Conservation (phyloP, 164 flowering plant genomes). For the Macadamia integrifolia region DNA sequence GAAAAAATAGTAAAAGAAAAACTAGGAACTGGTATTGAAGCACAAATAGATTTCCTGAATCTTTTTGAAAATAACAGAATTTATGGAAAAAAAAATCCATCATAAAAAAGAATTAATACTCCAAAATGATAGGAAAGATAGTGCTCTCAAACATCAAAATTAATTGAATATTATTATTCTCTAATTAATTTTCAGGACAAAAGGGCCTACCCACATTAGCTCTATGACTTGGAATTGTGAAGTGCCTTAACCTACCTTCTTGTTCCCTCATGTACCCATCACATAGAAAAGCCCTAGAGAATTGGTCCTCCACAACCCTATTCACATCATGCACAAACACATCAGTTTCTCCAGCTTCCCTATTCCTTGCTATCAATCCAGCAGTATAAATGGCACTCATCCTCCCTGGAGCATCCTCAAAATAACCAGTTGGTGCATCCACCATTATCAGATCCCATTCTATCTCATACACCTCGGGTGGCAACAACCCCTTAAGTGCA, state of each 20-base stretch:
- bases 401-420: conserved; percentile 82
- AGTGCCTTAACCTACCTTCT: conserved; percentile 70
- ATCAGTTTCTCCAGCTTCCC: conserved; percentile 61
- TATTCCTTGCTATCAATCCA: conserved; percentile 83
- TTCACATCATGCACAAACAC: conserved; percentile 92
- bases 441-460: conserved; percentile 95
- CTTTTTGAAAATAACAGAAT: no score
- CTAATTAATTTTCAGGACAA: conserved; percentile 30
- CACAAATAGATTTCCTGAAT: no score
- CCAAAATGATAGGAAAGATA: no score
- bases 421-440: conserved; percentile 87
- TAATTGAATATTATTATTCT: no score
- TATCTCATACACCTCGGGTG: conserved; percentile 49
- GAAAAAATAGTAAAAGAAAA: no score
- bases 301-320: conserved; percentile 68
- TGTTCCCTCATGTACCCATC: conserved; percentile 59
- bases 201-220: conserved; percentile 34
- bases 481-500: conserved; percentile 54
- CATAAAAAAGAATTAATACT: no score
- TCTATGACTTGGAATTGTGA: conserved; percentile 60
- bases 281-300: conserved; percentile 70
- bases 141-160: no score
- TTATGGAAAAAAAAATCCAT: no score
- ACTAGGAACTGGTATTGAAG: no score
- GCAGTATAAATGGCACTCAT: conserved; percentile 87